These are phyloP conservation scores for Kockovaella imperatae DNA, from an alignment of 768 basidiomycete species.

Conservation along the genomic window DNA sequence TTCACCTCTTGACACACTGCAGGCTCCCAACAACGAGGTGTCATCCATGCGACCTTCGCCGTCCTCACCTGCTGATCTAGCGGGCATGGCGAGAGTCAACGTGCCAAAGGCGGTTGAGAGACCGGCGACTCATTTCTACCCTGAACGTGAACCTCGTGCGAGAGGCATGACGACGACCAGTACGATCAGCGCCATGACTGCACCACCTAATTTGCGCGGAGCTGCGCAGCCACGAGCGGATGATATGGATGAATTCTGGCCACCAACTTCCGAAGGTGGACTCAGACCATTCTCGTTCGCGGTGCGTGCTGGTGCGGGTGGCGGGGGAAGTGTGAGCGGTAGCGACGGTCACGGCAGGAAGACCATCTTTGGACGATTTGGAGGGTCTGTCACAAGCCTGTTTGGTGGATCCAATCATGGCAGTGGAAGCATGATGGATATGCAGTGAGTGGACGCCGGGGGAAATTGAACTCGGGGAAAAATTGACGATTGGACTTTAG, in stretches of 20 bases:
- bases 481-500: conserved; percentile 14
- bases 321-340: conserved; percentile 19
- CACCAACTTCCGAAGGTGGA: conserved; percentile 22
- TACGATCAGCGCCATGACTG: not conserved
- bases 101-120: conserved; percentile 7
- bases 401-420: conserved; percentile 45
- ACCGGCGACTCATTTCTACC: conserved; percentile 31
- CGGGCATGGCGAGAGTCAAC: conserved; percentile 4
- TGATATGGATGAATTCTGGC: conserved; percentile 16
- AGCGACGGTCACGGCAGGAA: conserved; percentile 32
- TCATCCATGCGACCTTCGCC: conserved; percentile 30
- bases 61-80: conserved; percentile 31
- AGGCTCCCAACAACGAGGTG: not conserved
- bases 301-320: conserved; percentile 39
- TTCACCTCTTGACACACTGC: conserved; percentile 4
- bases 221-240: too few relatives aligned
- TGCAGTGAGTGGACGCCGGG: conserved; percentile 40
- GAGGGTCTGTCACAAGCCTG: conserved; percentile 44
- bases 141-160: conserved; percentile 22
- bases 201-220: not conserved
- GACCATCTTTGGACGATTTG: conserved; percentile 40
- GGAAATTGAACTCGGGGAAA: not conserved
- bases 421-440: conserved; percentile 47
- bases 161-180: not conserved
- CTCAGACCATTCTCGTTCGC: conserved; percentile 46